phyloP scores from a whole-genome alignment of 805 yeast genomes.

The Sungouiozyma intestinalis region DNA sequence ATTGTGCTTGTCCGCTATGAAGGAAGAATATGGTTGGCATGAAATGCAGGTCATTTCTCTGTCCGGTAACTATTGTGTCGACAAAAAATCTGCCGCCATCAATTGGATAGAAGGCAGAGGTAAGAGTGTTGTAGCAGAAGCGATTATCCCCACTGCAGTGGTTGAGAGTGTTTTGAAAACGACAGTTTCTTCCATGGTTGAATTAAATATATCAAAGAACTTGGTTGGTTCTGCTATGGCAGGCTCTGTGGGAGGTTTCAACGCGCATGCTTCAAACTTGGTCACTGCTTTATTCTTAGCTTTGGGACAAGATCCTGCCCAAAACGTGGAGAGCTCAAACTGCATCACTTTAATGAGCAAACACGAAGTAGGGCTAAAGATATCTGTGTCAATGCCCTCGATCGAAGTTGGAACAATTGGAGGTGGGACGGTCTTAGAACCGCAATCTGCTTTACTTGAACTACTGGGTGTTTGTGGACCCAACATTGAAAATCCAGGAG shows the following conservation, averaged over 20 bases:
- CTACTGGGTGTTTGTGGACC: constrained; percentile 93
- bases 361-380: constrained; percentile 67
- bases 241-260: constrained; percentile 95
- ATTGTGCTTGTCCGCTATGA: constrained; percentile 71
- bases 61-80: constrained; percentile 96
- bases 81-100: constrained; percentile 94
- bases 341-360: constrained; percentile 94
- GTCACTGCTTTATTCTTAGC: constrained; percentile 93
- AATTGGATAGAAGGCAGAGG: constrained; percentile 99
- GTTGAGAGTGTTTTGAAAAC: constrained; percentile 81
- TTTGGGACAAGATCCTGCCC: constrained; percentile 99
- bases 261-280: constrained; percentile 95
- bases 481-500: constrained; percentile 86
- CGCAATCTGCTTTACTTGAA: constrained; percentile 94
- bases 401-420: constrained; percentile 99
- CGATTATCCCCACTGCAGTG: constrained; percentile 71
- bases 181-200: constrained; percentile 84
- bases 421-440: constrained; percentile 96
- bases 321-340: constrained; percentile 93
- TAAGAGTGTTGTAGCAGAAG: constrained; percentile 94
- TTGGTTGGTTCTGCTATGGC: constrained; percentile 97
- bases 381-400: constrained; percentile 98
- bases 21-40: constrained; percentile 78
- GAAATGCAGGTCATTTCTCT: constrained; percentile 91
- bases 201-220: constrained; percentile 80